Evolutionary conservation across 176 grass and related monocot species (phyloP), one percentile per base, ranked within the genome.

Genomic region (Avena eriantha): DNA sequence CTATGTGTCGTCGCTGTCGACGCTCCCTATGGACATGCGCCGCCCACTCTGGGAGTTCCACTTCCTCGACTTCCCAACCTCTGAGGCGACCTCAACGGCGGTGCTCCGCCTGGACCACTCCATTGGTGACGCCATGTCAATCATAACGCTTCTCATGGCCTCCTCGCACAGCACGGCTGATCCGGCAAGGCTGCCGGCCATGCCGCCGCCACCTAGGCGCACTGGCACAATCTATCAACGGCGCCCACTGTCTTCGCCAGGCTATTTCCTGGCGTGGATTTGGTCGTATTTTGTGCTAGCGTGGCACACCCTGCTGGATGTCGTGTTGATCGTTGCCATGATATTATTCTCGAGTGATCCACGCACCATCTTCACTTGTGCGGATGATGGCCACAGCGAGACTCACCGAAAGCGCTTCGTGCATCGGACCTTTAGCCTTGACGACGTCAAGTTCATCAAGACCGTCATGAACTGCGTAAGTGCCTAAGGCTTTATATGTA

Each of bases 21-120:
- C 53, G 73, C 64, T 73, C 19, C 36, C 85, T 18, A 59, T 95
- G 87, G 76, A 89, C 57, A 63, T 3, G 41, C 36, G 77, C 16
- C 86, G 83, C 5, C 89, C 93, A 0, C 88, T 2, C 3, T 61
- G 93, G 93, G 93, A 95, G 48, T 24, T 93, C 65, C 91, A 95
- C 87, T 13, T 91, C 66, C 91, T 93, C 56, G 79, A 95, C 84
- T 16, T 95, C 50, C 89, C 87, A 13, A 86, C 94, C 57, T 87
- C 90, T 4, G 89, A 93, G 14, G 73, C 63, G 4, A 49, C 87
- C 17, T 26, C 70, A 12, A 73, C 43, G n/a, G 19, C 14, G 70
- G 70, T 73, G 70, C 70, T 73, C n/a, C 70, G 70, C 1, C 12
- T 73, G 70, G 43, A 73, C n/a, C 70, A 73, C 43, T 48, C 70